Evolutionary conservation across 106 monocot species (phyloP).

Genomic region (Dendrobium nobile): DNA sequence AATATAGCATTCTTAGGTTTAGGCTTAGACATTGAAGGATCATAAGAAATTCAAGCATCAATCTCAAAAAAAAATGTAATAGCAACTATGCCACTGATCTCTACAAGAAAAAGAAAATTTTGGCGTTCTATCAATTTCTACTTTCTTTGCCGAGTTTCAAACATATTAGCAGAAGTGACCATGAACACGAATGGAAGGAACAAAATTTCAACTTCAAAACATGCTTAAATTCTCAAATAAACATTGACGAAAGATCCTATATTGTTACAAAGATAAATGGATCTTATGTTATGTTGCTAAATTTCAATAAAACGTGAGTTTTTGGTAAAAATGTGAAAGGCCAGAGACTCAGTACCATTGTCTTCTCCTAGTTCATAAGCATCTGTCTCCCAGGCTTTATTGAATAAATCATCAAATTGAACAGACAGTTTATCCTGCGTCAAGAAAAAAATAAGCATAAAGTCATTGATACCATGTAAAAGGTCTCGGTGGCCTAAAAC

Average conservation of each 20-base stretch:
- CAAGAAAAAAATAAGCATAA: background rate
- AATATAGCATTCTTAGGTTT: background rate
- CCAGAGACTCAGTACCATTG: conserved; percentile 12
- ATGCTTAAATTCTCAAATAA: background rate
- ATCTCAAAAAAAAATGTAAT: background rate
- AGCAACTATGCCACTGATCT: background rate
- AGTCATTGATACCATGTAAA: background rate
- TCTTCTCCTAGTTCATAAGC: conserved; percentile 11
- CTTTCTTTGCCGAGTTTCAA: background rate
- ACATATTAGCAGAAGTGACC: background rate
- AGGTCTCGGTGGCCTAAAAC: background rate
- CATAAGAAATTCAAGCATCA: conserved; percentile 1
- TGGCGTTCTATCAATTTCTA: background rate
- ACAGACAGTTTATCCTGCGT: conserved; percentile 48
- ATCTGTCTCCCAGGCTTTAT: conserved; percentile 55
- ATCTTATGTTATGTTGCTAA: background rate
- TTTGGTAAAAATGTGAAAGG: background rate
- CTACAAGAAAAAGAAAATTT: background rate
- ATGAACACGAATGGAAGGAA: background rate
- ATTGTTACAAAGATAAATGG: background rate
- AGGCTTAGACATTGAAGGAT: background rate
- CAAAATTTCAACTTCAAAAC: background rate
- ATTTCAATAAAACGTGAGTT: background rate
- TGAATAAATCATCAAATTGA: conserved; percentile 77
- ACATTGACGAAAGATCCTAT: background rate